Conservation (phyloP, 257 asterid genomes). For the Lycium barbarum region DNA sequence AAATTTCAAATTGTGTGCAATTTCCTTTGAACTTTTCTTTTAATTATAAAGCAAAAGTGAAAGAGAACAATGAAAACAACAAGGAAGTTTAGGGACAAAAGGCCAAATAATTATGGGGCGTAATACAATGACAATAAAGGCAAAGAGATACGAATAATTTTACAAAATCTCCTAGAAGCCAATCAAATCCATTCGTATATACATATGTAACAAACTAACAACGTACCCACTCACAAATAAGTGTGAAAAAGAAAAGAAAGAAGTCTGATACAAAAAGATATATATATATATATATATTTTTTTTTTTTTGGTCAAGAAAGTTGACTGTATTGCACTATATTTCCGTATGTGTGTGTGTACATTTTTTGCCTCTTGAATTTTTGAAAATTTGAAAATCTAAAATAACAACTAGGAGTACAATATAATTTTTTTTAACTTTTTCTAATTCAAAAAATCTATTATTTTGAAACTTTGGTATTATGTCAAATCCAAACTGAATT, state of each 20-base stretch:
- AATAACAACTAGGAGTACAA: slow-evolving; percentile 5
- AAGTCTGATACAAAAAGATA: no score
- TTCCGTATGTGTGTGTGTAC: background rate
- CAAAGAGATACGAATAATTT: background rate
- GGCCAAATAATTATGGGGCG: background rate
- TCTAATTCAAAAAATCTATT: background rate
- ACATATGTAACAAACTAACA: no score
- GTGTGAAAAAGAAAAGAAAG: no score
- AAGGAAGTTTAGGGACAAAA: background rate
- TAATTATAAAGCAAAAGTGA: background rate
- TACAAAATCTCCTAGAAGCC: slow-evolving; percentile 5
- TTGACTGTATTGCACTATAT: background rate
- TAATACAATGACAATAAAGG: background rate
- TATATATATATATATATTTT: no score
- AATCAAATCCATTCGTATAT: background rate
- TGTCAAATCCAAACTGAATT: background rate
- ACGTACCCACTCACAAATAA: no score
- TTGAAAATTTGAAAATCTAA: background rate
- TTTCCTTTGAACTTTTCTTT: no score
- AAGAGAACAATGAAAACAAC: background rate
- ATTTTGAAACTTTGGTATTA: slow-evolving; percentile 18
- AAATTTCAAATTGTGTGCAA: no score
- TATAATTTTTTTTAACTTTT: background rate
- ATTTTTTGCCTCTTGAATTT: slow-evolving; percentile 17
- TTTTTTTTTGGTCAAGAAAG: background rate